These are phyloP conservation scores for Solanum tacnaense DNA, from an alignment of 257 asterid species.

Conservation along the genomic window DNA sequence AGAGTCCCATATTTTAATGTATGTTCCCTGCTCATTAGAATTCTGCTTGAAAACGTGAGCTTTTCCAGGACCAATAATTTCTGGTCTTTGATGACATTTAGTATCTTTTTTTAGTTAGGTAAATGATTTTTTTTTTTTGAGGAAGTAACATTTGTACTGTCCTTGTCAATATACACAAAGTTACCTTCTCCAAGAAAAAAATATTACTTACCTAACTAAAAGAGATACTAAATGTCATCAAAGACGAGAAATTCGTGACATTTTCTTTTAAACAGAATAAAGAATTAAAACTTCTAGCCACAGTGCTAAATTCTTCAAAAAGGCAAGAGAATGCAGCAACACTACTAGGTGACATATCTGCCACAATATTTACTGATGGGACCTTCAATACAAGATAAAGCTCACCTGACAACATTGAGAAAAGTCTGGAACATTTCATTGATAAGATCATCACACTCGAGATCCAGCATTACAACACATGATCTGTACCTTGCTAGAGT, in stretches of 20 bases:
- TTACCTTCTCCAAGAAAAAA: not conserved
- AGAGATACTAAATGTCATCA: not conserved
- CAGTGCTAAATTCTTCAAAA: not conserved
- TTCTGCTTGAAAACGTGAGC: not conserved
- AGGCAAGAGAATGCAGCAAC: not conserved
- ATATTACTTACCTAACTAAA: not conserved
- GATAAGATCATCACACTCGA: conserved; percentile 91
- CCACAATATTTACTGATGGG: not conserved
- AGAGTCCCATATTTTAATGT: not conserved
- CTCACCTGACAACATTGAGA: conserved; percentile 72
- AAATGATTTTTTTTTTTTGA: not conserved
- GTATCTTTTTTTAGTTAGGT: not conserved
- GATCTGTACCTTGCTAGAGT: conserved; percentile 93
- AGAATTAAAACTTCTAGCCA: not conserved
- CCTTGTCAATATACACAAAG: not conserved
- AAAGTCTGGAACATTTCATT: conserved; percentile 77
- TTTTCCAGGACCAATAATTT: not conserved
- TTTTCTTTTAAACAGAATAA: not conserved
- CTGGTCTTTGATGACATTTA: not conserved
- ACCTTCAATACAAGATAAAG: not conserved
- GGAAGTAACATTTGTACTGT: not conserved
- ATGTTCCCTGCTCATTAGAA: not conserved
- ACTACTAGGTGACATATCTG: not conserved
- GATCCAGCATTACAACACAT: conserved; percentile 96
- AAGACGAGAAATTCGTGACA: not conserved